These are phyloP conservation scores for Aureobasidium sp. DNA, from an alignment of 2,329 filamentous ascomycete genomes.

Conservation along the genomic window DNA sequence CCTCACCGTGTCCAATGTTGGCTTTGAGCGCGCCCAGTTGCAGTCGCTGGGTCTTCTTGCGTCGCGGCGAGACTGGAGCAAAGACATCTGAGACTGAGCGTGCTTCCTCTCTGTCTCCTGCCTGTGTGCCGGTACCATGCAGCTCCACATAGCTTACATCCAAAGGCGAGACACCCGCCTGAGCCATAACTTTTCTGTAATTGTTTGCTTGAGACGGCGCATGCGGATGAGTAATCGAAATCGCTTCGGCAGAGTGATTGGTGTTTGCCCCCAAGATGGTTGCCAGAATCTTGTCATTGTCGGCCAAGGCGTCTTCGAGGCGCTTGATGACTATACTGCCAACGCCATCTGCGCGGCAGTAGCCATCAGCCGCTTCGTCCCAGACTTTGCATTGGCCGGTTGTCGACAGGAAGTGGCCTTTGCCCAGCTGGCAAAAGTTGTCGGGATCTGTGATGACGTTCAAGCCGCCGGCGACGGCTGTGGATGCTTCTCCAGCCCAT, in stretches of 20 bases:
- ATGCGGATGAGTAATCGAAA: slow-evolving; percentile 26
- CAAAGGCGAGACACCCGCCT: slow-evolving; percentile 23
- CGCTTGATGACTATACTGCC: slow-evolving; percentile 27
- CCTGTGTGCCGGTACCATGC: slow-evolving; percentile 32
- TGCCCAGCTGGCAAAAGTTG: slow-evolving; percentile 21
- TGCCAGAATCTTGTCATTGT: slow-evolving; percentile 29
- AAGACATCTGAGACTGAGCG: slow-evolving; percentile 20
- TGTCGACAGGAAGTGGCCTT: slow-evolving; percentile 25
- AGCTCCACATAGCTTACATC: slow-evolving; percentile 27
- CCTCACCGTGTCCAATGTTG: slow-evolving; percentile 27
- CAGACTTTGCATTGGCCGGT: slow-evolving; percentile 22
- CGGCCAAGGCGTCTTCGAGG: slow-evolving; percentile 27
- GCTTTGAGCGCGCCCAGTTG: slow-evolving; percentile 23
- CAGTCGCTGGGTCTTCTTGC: not conserved
- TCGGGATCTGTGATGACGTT: slow-evolving; percentile 27
- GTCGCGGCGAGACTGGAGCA: slow-evolving; percentile 12
- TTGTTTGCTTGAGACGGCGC: slow-evolving; percentile 19
- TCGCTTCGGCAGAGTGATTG: slow-evolving; percentile 24
- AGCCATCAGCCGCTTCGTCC: slow-evolving; percentile 26
- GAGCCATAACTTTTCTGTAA: slow-evolving; percentile 18
- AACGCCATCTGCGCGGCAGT: slow-evolving; percentile 27
- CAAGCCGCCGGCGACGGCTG: slow-evolving; percentile 25
- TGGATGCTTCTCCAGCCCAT: slow-evolving; percentile 26
- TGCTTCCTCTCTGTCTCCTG: slow-evolving; percentile 27
- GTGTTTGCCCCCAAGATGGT: slow-evolving; percentile 23